A percentile compares a stretch with the other conserved stretches of the same genome.
Conservation (phyloP, 371 early-diverging fungal genomes). For the Mucor velutinosus region DNA sequence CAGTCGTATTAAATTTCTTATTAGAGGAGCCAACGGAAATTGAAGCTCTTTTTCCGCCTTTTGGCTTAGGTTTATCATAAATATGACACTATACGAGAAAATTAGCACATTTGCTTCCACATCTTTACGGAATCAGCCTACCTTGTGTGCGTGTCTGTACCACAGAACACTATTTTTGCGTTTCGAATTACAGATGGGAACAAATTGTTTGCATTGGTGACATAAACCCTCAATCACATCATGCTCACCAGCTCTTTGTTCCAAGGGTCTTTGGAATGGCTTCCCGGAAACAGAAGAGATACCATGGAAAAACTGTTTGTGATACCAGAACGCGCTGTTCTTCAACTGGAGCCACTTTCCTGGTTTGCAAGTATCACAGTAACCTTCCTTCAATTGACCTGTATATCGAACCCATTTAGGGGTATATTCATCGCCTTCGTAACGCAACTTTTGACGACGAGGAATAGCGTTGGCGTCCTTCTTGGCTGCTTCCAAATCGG, state of each 20-base stretch:
- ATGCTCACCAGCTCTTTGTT: slow-evolving; percentile 62
- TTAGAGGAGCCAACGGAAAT: not conserved
- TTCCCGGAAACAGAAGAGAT: slow-evolving; percentile 88
- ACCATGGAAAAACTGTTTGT: slow-evolving; percentile 89
- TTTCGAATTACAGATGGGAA: slow-evolving; percentile 77
- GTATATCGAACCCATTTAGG: slow-evolving; percentile 84
- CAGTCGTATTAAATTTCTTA: slow-evolving; percentile 4
- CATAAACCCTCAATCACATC: slow-evolving; percentile 82
- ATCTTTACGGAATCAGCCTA: slow-evolving; percentile 2
- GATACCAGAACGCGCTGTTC: slow-evolving; percentile 94
- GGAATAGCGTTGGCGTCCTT: slow-evolving; percentile 43
- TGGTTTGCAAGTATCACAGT: slow-evolving; percentile 83
- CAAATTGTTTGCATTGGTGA: slow-evolving; percentile 84
- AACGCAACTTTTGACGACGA: slow-evolving; percentile 69
- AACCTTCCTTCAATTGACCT: slow-evolving; percentile 84
- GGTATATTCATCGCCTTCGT: slow-evolving; percentile 81
- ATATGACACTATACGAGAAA: slow-evolving; percentile 63
- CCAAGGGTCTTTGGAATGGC: slow-evolving; percentile 72
- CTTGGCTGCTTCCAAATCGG: slow-evolving; percentile 36
- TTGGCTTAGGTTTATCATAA: slow-evolving; percentile 71
- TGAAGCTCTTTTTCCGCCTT: slow-evolving; percentile 9
- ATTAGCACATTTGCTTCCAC: not conserved
- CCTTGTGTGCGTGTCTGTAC: slow-evolving; percentile 90
- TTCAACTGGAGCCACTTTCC: slow-evolving; percentile 93
- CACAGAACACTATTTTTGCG: slow-evolving; percentile 79